Conservation (phyloP, 148 eudicot species). For the Camellia lanceoleosa region DNA sequence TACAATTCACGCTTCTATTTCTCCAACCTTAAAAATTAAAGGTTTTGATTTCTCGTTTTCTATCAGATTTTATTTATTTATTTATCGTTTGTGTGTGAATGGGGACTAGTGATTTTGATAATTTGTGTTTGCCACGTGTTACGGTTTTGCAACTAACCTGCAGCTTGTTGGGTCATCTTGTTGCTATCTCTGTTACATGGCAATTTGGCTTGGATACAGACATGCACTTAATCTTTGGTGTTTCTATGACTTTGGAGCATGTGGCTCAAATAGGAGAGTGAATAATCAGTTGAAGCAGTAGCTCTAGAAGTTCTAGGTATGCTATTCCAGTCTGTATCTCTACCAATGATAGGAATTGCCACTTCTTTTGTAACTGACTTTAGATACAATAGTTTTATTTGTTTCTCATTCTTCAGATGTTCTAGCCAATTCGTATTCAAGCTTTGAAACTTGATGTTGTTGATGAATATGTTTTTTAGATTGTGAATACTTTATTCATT, state of each 20-base stretch:
- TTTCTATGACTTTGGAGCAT: background rate
- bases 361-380: background rate
- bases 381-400: background rate
- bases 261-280: background rate
- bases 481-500: too few relatives aligned
- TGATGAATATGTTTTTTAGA: too few relatives aligned
- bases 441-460: background rate
- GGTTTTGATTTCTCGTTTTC: constrained; percentile 18
- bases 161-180: background rate
- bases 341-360: background rate
- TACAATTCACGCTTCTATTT: background rate
- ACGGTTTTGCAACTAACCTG: background rate
- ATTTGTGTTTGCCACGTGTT: background rate
- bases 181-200: background rate
- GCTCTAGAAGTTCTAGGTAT: background rate
- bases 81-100: too few relatives aligned
- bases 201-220: background rate
- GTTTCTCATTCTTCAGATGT: background rate
- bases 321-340: background rate
- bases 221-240: background rate
- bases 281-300: background rate
- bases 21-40: background rate
- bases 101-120: too few relatives aligned
- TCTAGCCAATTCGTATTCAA: background rate
- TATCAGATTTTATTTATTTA: constrained; percentile 32